Base-by-base conservation (phyloP, 495 filamentous ascomycete genomes). In the Letharia columbiana region DNA sequence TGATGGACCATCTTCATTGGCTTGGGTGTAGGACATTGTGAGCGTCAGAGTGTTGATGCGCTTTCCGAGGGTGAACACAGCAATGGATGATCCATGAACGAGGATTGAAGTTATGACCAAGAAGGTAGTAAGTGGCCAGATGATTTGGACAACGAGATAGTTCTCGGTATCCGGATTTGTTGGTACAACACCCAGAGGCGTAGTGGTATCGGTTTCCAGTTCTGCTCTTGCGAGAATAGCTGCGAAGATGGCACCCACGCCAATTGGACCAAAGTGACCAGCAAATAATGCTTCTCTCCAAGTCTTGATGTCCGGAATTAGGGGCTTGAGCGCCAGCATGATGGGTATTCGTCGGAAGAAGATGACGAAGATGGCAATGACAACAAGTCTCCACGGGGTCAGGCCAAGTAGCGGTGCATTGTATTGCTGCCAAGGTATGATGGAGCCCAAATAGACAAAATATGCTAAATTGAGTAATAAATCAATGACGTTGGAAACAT, bases 401-500 rank as follows among this genome's bases (percentile, higher is more conserved):
- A 93, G 78, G 39, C 91, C 90, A 57, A 95, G 70, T 3, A 79
- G 77, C 0, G 80, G 78, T 61, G 84, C 77, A 77, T 96, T 96
- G 81, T 84, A 99, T 68, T 87, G 83, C 67, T 85, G 82, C 95
- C 95, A 99, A 0, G 95, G 95, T 61, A 99, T 91, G 76, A 99
- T 96, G 44, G 95, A 89, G 60, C 95, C 95, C 60, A 99, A 88
- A 71, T 92, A 99, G 70, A 99, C 93, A 72, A 99, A 98, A 73
- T 97, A 98, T 8, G 93, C 87, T 85, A 98, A 83, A 76, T 99
- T 99, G 77, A 99, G 84, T 64, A 99, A 77, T 69, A 99, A 76
- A 81, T 99, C 95, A 73, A 99, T 97, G 76, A 99, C 95, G 85
- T 98, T 97, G 73, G 94, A 97, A 33, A 99, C 95, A 73, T 97